Percentiles rank a stretch among this genome's conserved stretches.
These are phyloP conservation scores for Phlyctochytrium arcticum DNA, from an alignment of 192 early-diverging fungal species.

Conservation along the genomic window DNA sequence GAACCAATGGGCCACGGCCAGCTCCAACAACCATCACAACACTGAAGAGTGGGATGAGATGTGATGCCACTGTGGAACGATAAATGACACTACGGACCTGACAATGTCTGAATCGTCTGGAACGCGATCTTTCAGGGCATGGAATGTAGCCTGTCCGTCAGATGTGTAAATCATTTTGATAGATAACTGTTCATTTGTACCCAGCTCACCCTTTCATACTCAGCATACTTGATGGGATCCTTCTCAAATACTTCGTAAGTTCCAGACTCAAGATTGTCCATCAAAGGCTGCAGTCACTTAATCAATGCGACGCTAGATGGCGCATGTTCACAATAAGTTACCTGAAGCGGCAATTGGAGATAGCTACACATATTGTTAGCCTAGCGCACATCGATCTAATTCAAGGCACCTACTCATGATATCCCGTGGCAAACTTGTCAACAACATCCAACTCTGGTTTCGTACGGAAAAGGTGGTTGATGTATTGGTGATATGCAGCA, in stretches of 20 bases:
- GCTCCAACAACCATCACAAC: slow-evolving; percentile 93
- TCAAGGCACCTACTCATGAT: slow-evolving; percentile 71
- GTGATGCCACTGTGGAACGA: not conserved
- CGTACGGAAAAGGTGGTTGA: slow-evolving; percentile 67
- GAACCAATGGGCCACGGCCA: slow-evolving; percentile 92
- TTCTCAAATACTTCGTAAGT: slow-evolving; percentile 97
- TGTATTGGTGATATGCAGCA: slow-evolving; percentile 69
- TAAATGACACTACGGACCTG: not conserved
- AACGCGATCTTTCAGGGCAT: slow-evolving; percentile 39
- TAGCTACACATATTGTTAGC: slow-evolving; percentile 9
- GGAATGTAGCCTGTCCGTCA: not conserved
- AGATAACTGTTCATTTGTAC: not conserved
- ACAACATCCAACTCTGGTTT: slow-evolving; percentile 55
- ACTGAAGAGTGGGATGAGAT: slow-evolving; percentile 19
- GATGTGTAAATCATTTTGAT: not conserved
- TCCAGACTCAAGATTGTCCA: slow-evolving; percentile 89
- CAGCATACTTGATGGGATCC: slow-evolving; percentile 89
- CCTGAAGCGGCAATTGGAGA: slow-evolving; percentile 25
- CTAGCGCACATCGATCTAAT: not conserved
- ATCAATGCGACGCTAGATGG: slow-evolving; percentile 74
- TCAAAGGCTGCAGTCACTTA: slow-evolving; percentile 88
- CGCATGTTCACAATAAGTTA: slow-evolving; percentile 34
- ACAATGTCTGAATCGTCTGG: slow-evolving; percentile 11
- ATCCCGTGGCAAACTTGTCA: slow-evolving; percentile 76
- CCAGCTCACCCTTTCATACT: slow-evolving; percentile 68